A percentile compares a stretch with the other conserved stretches of the same genome.
phyloP scores from a whole-genome alignment of 495 filamentous ascomycete species.

The Ramalina intermedia region DNA sequence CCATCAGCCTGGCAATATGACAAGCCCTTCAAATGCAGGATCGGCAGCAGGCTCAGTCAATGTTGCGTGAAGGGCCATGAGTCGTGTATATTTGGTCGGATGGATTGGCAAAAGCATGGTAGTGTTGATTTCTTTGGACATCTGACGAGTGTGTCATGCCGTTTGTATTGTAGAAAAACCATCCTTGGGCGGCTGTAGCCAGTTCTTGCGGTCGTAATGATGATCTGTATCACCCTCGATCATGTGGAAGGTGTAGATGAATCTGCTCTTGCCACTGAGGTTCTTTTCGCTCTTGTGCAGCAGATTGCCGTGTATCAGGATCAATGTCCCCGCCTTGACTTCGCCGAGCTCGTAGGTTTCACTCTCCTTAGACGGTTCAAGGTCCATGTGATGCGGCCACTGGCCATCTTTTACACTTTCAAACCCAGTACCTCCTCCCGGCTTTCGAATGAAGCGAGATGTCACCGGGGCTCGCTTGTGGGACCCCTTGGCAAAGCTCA shows the following conservation, averaged over 20 bases:
- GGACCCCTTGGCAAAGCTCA: constrained; percentile 70
- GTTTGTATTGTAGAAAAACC: constrained; percentile 59
- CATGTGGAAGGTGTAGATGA: constrained; percentile 95
- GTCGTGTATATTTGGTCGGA: neutral
- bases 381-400: constrained; percentile 26
- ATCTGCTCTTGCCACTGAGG: constrained; percentile 64
- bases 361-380: constrained; percentile 16
- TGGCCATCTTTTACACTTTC: constrained; percentile 23
- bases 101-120: neutral
- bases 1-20: too few relatives aligned
- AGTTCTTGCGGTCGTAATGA: constrained; percentile 76
- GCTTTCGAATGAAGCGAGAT: constrained; percentile 60
- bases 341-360: constrained; percentile 55
- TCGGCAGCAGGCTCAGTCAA: too few relatives aligned
- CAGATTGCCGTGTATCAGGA: constrained; percentile 92
- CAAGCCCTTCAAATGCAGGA: too few relatives aligned
- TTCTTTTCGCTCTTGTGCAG: constrained; percentile 95
- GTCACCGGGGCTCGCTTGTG: constrained; percentile 51
- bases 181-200: constrained; percentile 69
- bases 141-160: neutral
- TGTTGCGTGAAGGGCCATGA: too few relatives aligned
- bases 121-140: neutral
- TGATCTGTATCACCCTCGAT: constrained; percentile 79
- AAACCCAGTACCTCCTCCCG: constrained; percentile 40
- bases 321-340: constrained; percentile 76